Conservation (phyloP, 2,329 filamentous ascomycete species). For the Fusarium albidum region DNA sequence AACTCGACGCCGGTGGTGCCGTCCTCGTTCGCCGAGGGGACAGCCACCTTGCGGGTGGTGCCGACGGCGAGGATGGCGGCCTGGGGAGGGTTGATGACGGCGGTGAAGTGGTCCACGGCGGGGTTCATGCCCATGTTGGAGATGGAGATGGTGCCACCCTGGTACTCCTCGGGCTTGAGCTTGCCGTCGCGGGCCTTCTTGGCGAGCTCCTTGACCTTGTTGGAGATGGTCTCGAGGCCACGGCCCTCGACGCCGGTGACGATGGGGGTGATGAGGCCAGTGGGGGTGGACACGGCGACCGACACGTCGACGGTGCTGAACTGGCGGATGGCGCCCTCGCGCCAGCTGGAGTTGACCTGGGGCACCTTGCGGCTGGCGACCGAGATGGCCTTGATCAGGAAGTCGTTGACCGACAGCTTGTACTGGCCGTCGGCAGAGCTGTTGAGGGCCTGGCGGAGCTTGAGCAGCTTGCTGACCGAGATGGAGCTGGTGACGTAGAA, state of each 20-base stretch:
- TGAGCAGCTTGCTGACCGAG: conserved; percentile 93
- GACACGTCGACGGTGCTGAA: conserved; percentile 94
- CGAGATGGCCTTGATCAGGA: conserved; percentile 95
- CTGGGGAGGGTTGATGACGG: conserved; percentile 98
- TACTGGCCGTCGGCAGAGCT: conserved; percentile 88
- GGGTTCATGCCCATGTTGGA: conserved; percentile 99
- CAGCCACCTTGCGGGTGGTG: conserved; percentile 93
- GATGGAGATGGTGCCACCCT: conserved; percentile 98
- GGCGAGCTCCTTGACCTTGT: conserved; percentile 92
- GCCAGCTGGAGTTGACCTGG: conserved; percentile 95
- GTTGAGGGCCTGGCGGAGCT: conserved; percentile 95
- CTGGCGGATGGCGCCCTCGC: conserved; percentile 88
- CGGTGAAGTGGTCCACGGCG: conserved; percentile 95
- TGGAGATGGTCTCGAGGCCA: conserved; percentile 88
- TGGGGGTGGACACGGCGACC: conserved; percentile 92
- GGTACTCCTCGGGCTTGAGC: conserved; percentile 99
- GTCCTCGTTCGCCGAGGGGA: conserved; percentile 86
- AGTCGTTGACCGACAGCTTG: conserved; percentile 99
- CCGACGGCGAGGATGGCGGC: conserved; percentile 94
- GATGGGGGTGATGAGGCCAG: conserved; percentile 96
- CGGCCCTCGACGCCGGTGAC: conserved; percentile 88
- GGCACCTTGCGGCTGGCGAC: conserved; percentile 93
- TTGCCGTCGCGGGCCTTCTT: conserved; percentile 97
- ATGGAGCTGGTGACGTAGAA: conserved; percentile 94
- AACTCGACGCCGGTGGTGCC: conserved; percentile 79